phyloP scores from a whole-genome alignment of 1,139 yeast species.

The Taphrina sp. region DNA sequence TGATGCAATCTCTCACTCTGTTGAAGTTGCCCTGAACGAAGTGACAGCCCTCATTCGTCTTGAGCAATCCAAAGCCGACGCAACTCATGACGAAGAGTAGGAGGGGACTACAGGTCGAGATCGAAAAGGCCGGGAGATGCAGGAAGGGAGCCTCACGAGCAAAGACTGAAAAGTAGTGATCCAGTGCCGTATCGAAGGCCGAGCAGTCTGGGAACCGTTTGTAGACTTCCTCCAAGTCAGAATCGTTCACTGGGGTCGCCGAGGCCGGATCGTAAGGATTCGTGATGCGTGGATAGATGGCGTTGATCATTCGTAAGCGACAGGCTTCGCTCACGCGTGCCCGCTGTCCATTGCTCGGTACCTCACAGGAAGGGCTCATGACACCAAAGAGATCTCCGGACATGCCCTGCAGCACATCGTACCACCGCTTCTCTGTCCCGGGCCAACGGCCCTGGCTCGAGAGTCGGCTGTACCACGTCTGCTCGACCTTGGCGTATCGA shows the following conservation, averaged over 20 bases:
- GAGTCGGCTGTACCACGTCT: slow-evolving; percentile 20
- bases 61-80: slow-evolving; percentile 22
- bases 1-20: slow-evolving; percentile 15
- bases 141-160: slow-evolving; percentile 25
- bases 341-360: slow-evolving; percentile 5
- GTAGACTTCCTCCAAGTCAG: not conserved
- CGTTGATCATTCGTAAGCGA: slow-evolving; percentile 23
- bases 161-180: slow-evolving; percentile 15
- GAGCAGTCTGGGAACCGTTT: slow-evolving; percentile 21
- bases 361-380: slow-evolving; percentile 5
- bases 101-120: slow-evolving; percentile 24
- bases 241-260: not conserved
- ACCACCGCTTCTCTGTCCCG: slow-evolving; percentile 23
- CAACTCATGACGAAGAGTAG: slow-evolving; percentile 21
- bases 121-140: slow-evolving; percentile 21
- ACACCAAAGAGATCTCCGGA: slow-evolving; percentile 18
- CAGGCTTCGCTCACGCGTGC: slow-evolving; percentile 28
- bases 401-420: slow-evolving; percentile 25
- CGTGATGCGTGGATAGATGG: slow-evolving; percentile 13
- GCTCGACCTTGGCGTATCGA: slow-evolving; percentile 26
- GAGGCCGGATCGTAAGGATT: slow-evolving; percentile 25
- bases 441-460: slow-evolving; percentile 22
- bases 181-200: slow-evolving; percentile 24
- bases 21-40: slow-evolving; percentile 28
- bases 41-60: slow-evolving; percentile 8